Base-by-base conservation (phyloP, 495 filamentous ascomycete species). In the Neurospora sp. region DNA sequence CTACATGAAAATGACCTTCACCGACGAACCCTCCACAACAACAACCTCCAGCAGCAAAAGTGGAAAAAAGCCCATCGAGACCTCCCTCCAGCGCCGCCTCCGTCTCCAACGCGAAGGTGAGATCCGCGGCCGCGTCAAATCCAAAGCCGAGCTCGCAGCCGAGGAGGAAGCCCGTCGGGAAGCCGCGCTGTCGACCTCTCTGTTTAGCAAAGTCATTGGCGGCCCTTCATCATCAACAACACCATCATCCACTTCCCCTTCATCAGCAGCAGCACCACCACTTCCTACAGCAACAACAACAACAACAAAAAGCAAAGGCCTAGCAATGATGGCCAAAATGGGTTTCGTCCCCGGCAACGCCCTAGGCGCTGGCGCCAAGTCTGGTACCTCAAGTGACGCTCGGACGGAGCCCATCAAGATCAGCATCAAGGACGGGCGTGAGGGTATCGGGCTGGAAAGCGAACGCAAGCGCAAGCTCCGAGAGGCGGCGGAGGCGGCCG, bases 301-400 rank as follows among this genome's bases (percentile, higher is more conserved):
- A 16, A 18, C 41, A 18, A n/a, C 14, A 66, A 37, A 85, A 70
- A 91, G 87, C 82, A 99, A 98, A 80, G 96, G 96, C 3, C 89
- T 94, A 71, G 86, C 92, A 72, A 97, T 99, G 94, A 96, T 99
- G 94, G 90, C 92, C n/a, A 94, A 91, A 81, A 91, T 99, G 84
- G 96, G 96, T 8, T 99, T 94, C 82, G 91, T 88, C 74, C 53
- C 91, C 16, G 88, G 89, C 88, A 59, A 0, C 0, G 85, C 97
- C 4, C 93, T 96, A 1, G 91, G 90, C 75, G 74, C 38, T 14
- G 20, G 31, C 9, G 18, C 7, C 27, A 68, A 31, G 9, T 12
- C 59, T 37, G 35, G 35, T 37, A 37, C 35, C 5, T 37, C 35
- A 20, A 35, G 10, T 40, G 40, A 40, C 10, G 35, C 35, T 40